Percentiles rank a stretch among this genome's conserved stretches.
These are phyloP conservation scores for Cladochytrium tenue DNA, from an alignment of 371 early-diverging fungal genomes.

Conservation along the genomic window DNA sequence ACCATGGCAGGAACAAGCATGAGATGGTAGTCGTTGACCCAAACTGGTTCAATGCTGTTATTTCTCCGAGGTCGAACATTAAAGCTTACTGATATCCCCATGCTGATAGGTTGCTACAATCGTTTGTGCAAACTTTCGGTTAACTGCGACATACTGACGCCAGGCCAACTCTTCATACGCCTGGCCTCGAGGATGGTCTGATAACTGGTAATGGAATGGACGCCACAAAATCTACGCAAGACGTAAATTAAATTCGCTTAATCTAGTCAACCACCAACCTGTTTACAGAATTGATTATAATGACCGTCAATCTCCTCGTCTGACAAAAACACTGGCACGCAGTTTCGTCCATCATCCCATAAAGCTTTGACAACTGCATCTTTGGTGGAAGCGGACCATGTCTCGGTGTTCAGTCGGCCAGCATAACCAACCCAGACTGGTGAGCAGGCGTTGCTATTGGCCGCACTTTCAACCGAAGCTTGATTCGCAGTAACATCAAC, in stretches of 20 bases:
- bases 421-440: slow-evolving; percentile 80
- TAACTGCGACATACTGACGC: slow-evolving; percentile 61
- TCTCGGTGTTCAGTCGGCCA: slow-evolving; percentile 69
- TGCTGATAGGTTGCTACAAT: slow-evolving; percentile 46
- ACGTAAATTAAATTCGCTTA: neutral
- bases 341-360: slow-evolving; percentile 13
- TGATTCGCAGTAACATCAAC: too few species aligned
- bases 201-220: slow-evolving; percentile 65
- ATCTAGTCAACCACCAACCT: slow-evolving; percentile 29
- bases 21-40: slow-evolving; percentile 98
- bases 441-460: slow-evolving; percentile 25
- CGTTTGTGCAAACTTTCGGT: slow-evolving; percentile 54
- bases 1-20: slow-evolving; percentile 89
- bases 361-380: slow-evolving; percentile 23
- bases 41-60: slow-evolving; percentile 62
- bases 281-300: slow-evolving; percentile 62
- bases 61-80: slow-evolving; percentile 6
- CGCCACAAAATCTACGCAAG: slow-evolving; percentile 72
- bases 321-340: slow-evolving; percentile 59
- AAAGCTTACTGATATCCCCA: slow-evolving; percentile 56
- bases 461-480: too few species aligned
- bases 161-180: slow-evolving; percentile 50
- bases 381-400: slow-evolving; percentile 63
- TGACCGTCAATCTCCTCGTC: slow-evolving; percentile 56
- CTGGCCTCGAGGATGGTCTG: slow-evolving; percentile 49